Evolutionary conservation across 306 rosid species (phyloP).

Genomic region (Betula pendula): DNA sequence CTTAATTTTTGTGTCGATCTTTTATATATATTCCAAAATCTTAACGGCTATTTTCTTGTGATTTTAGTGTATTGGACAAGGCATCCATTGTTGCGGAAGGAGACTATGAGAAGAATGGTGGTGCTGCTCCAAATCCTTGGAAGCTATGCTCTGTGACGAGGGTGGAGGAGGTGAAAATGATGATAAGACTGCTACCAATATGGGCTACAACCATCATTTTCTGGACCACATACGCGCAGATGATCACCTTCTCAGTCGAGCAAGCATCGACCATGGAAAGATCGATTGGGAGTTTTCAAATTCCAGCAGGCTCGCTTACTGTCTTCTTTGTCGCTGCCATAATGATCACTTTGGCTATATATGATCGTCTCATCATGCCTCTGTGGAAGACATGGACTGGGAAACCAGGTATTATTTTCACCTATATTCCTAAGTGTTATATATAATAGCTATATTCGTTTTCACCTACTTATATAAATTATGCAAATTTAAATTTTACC

Average conservation of each 20-base stretch:
- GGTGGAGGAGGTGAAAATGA: constrained; percentile 93
- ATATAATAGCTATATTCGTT: no score
- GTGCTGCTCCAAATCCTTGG: constrained; percentile 68
- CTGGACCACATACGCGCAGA: constrained; percentile 89
- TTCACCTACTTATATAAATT: no score
- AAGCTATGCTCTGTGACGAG: constrained; percentile 72
- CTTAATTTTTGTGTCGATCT: no score
- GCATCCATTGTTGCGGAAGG: constrained; percentile 65
- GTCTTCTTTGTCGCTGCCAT: constrained; percentile 85
- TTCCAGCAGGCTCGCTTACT: constrained; percentile 91
- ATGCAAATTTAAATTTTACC: no score
- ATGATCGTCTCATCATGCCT: constrained; percentile 87
- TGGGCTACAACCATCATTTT: constrained; percentile 96
- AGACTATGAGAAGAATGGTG: constrained; percentile 49
- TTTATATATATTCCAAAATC: no score
- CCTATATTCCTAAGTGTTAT: no score
- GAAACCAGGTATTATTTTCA: constrained; percentile 82
- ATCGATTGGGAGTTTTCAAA: constrained; percentile 58
- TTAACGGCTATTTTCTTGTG: not conserved
- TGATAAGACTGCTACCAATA: constrained; percentile 74
- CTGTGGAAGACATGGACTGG: constrained; percentile 76
- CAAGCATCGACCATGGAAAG: constrained; percentile 94
- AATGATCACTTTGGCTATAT: constrained; percentile 58
- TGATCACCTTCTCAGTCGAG: constrained; percentile 94
- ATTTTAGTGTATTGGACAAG: constrained; percentile 71